Evolutionary conservation across 23 red algal species (phyloP), one percentile per base, ranked within the genome.

Genomic region (Pyropia yezoensis): DNA sequence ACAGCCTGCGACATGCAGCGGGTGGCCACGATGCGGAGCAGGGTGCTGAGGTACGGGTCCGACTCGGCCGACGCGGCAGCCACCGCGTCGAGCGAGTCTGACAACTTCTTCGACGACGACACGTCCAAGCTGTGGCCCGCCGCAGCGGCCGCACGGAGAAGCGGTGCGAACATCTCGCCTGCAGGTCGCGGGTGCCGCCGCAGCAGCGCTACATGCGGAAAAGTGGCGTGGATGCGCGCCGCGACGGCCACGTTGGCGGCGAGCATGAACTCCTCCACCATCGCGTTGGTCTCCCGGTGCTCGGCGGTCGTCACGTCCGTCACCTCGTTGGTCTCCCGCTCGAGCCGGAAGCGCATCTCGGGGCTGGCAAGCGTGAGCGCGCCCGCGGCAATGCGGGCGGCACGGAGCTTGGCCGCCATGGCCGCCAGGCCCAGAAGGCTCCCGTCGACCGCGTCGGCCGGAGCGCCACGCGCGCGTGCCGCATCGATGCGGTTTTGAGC

Each of bases 241-340:
- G 92, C 92, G 2, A 90, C 92, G 15, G 85, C 85, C 24, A 89
- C 73, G 54, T 96, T 96, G 17, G 92, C 83, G n/a, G 89, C 52
- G n/a, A 96, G 73, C 92, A 96, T 96, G 56, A 86, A 96, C 63
- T 96, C 92, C 75, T 96, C 92, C 24, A 96, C 78, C 76, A 96
- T 80, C 63, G 77, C 61, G 67, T 96, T 88, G 25, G 83, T 90
- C 55, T 96, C 92, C 25, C 73, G 82, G 27, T 77, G 60, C 73
- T 88, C 78, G 54, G 84, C 85, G 51, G 77, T 70, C 1, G 73
- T 58, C 18, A 82, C 73, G 62, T 83, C 80, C 9, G 73, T 82
- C 9, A 96, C 82, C 61, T 76, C 59, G 51, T 86, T 69, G 28
- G 68, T 71, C 28, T 71, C 80, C 59, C 86, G 67, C n/a, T 73